phyloP scores from a whole-genome alignment of 352 stramenopile species.

The Globisporangium uncinulatum region DNA sequence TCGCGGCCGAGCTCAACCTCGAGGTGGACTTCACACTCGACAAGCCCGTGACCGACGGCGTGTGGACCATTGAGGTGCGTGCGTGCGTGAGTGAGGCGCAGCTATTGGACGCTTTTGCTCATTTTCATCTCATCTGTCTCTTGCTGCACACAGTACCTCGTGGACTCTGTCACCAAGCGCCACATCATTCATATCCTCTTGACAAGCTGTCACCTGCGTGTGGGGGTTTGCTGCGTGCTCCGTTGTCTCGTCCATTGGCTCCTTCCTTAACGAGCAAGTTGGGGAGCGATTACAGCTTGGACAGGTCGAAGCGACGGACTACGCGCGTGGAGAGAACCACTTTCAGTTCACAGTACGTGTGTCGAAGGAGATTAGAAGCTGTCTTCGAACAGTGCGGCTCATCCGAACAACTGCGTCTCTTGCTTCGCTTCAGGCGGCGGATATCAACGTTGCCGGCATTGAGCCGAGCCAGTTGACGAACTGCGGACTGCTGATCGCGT shows the following conservation, averaged over 20 bases:
- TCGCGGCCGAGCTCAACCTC: slow-evolving; percentile 73
- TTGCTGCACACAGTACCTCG: slow-evolving; percentile 50
- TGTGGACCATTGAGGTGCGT: slow-evolving; percentile 75
- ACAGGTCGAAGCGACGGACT: slow-evolving; percentile 56
- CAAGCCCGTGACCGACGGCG: slow-evolving; percentile 47
- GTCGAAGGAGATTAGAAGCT: too few relatives aligned
- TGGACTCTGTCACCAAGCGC: slow-evolving; percentile 78
- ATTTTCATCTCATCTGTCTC: not conserved
- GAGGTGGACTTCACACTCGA: slow-evolving; percentile 77
- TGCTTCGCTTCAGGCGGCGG: slow-evolving; percentile 24
- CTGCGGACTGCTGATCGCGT: slow-evolving; percentile 82
- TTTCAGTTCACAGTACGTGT: slow-evolving; percentile 80
- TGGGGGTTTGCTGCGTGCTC: not conserved
- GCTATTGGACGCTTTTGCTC: not conserved
- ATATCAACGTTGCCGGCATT: slow-evolving; percentile 73
- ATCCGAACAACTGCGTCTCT: not conserved
- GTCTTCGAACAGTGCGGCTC: too few relatives aligned
- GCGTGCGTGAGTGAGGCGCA: slow-evolving; percentile 1
- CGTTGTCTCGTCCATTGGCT: not conserved
- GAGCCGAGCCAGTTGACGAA: slow-evolving; percentile 82
- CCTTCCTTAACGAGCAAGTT: not conserved
- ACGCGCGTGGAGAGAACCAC: slow-evolving; percentile 61
- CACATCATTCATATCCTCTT: slow-evolving; percentile 87
- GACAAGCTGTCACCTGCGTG: slow-evolving; percentile 2
- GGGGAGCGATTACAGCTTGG: slow-evolving; percentile 50